These are phyloP conservation scores for Blastomyces gilchristii DNA, from an alignment of 2,329 filamentous ascomycete species.

Conservation along the genomic window DNA sequence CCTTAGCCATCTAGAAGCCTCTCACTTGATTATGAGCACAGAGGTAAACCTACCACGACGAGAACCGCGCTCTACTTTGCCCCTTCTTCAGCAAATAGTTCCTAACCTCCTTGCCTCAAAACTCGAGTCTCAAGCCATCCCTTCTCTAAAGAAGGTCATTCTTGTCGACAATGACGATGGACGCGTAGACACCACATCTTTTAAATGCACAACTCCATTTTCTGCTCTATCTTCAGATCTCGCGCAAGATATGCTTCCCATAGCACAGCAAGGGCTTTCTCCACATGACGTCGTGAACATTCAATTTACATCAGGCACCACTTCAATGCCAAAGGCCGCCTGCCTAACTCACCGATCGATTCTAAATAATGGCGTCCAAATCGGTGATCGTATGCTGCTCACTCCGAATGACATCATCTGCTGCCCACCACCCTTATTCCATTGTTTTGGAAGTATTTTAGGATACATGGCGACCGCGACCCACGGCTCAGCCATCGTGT, in stretches of 20 bases:
- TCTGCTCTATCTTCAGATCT: constrained; percentile 37
- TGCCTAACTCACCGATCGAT: constrained; percentile 79
- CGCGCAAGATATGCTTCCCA: constrained; percentile 27
- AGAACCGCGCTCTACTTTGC: constrained; percentile 49
- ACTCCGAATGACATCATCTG: constrained; percentile 58
- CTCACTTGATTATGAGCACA: constrained; percentile 70
- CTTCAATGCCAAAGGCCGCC: constrained; percentile 79
- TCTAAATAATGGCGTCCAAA: constrained; percentile 80
- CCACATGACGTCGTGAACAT: constrained; percentile 77
- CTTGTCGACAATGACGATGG: constrained; percentile 66
- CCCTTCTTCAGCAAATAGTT: constrained; percentile 46
- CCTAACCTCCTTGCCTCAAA: constrained; percentile 36
- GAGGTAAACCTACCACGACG: constrained; percentile 72
- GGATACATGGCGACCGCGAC: constrained; percentile 96
- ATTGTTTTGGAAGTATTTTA: constrained; percentile 80
- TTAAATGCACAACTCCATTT: constrained; percentile 40
- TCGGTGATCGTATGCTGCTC: constrained; percentile 76
- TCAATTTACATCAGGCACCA: constrained; percentile 95
- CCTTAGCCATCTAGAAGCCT: constrained; percentile 61
- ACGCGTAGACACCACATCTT: constrained; percentile 38
- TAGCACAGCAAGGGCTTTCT: constrained; percentile 42
- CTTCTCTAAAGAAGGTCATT: constrained; percentile 60
- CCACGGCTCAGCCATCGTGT: constrained; percentile 66
- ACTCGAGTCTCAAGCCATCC: constrained; percentile 49
- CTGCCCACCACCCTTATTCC: constrained; percentile 49